Conservation (phyloP, 1,284 basidiomycete genomes). For the Apiotrichum mycotoxinovorans region DNA sequence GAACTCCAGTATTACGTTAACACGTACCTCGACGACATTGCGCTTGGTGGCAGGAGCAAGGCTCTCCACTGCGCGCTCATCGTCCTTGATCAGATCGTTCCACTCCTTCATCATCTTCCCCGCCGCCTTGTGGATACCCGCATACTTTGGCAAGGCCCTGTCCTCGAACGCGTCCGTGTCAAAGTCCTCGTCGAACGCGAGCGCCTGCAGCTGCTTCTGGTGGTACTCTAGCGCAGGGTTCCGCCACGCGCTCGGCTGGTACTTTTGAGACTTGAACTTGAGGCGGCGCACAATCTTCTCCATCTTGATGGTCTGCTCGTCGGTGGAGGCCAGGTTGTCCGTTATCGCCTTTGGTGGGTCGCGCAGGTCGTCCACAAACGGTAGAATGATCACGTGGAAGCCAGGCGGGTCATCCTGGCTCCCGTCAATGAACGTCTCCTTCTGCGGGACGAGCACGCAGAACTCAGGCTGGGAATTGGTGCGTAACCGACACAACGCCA, state of each 20-base stretch:
- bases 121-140: slow-evolving; percentile 76
- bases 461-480: slow-evolving; percentile 73
- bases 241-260: slow-evolving; percentile 83
- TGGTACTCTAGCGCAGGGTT: slow-evolving; percentile 84
- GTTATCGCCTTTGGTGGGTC: slow-evolving; percentile 57
- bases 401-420: slow-evolving; percentile 78
- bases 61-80: slow-evolving; percentile 56
- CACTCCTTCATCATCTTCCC: slow-evolving; percentile 70
- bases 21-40: slow-evolving; percentile 16
- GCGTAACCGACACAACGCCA: slow-evolving; percentile 69
- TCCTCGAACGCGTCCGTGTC: slow-evolving; percentile 72
- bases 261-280: slow-evolving; percentile 69
- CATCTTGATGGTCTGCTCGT: slow-evolving; percentile 66
- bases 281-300: slow-evolving; percentile 73
- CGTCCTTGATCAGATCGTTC: slow-evolving; percentile 65
- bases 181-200: slow-evolving; percentile 83
- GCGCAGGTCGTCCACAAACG: slow-evolving; percentile 92
- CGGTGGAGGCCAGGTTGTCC: slow-evolving; percentile 58
- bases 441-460: slow-evolving; percentile 84
- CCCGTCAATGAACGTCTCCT: slow-evolving; percentile 68
- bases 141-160: slow-evolving; percentile 70
- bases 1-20: not conserved
- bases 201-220: slow-evolving; percentile 83
- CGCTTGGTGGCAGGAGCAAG: slow-evolving; percentile 25
- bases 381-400: slow-evolving; percentile 85